Percentiles rank a stretch among this genome's conserved stretches.
Conservation (phyloP, 805 yeast species). For the Phaffomyces thermotolerans region DNA sequence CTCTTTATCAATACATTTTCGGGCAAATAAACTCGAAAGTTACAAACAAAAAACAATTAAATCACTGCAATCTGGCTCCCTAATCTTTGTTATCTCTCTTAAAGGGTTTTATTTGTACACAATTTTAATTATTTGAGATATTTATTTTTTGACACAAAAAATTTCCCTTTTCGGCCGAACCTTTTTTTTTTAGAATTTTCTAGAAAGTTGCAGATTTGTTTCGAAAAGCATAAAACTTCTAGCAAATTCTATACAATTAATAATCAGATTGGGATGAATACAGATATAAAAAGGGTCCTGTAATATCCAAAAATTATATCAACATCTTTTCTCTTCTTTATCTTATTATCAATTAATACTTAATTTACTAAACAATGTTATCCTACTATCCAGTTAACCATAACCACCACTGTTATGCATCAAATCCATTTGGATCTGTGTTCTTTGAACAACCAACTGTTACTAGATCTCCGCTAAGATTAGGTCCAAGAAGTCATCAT, state of each 20-base stretch:
- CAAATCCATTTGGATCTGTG: constrained; percentile 2
- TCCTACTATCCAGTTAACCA: background rate
- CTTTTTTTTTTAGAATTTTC: background rate
- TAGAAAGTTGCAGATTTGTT: background rate
- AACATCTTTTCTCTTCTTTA: background rate
- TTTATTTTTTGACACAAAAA: background rate
- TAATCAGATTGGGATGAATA: background rate
- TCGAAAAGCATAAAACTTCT: background rate
- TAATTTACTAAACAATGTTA: background rate
- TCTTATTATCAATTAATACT: background rate
- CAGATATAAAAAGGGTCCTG: background rate
- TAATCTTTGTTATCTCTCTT: no score
- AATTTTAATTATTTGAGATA: no score
- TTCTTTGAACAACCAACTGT: constrained; percentile 1
- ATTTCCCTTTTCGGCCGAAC: background rate
- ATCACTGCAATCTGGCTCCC: no score
- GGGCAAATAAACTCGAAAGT: no score
- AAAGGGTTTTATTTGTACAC: no score
- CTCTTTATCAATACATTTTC: no score
- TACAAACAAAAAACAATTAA: no score
- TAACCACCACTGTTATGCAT: background rate
- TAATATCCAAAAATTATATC: no score
- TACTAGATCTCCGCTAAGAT: constrained; percentile 7
- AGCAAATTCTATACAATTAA: background rate
- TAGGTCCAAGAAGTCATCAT: background rate